These are phyloP conservation scores for Stemphylium vesicarium DNA, from an alignment of 2,329 filamentous ascomycete genomes.

Conservation along the genomic window DNA sequence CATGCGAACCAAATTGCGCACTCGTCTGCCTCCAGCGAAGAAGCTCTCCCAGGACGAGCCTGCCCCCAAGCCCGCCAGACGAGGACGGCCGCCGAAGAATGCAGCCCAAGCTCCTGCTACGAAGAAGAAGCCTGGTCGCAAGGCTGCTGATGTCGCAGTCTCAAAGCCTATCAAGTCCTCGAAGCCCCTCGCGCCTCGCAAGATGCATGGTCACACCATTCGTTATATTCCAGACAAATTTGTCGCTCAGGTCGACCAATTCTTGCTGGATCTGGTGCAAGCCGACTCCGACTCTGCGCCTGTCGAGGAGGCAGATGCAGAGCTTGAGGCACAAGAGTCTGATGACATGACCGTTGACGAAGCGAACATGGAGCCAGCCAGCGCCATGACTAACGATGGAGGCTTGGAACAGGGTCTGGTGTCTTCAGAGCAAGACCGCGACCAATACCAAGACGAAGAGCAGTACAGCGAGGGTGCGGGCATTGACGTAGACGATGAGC, in stretches of 20 bases:
- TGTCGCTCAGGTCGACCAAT: conserved; percentile 7
- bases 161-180: conserved; percentile 9
- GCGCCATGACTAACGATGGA: background rate
- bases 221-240: conserved; percentile 39
- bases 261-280: conserved; percentile 4
- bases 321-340: background rate
- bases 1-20: conserved; percentile 28
- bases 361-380: background rate
- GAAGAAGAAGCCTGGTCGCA: conserved; percentile 22
- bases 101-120: conserved; percentile 4
- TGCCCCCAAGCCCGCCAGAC: conserved; percentile 19
- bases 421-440: conserved; percentile 1
- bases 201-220: conserved; percentile 33
- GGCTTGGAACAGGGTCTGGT: background rate
- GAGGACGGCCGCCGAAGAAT: conserved; percentile 26
- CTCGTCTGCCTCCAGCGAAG: conserved; percentile 22
- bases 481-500: background rate
- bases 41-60: conserved; percentile 10
- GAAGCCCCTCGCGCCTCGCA: conserved; percentile 25
- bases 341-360: background rate
- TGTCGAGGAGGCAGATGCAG: background rate
- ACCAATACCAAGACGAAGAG: conserved; percentile 1
- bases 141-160: conserved; percentile 11
- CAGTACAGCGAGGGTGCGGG: background rate
- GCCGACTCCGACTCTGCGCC: background rate